Evolutionary conservation across 1,284 basidiomycete genomes (phyloP), one percentile per base, ranked within the genome.

Genomic region (Naganishia sp.): DNA sequence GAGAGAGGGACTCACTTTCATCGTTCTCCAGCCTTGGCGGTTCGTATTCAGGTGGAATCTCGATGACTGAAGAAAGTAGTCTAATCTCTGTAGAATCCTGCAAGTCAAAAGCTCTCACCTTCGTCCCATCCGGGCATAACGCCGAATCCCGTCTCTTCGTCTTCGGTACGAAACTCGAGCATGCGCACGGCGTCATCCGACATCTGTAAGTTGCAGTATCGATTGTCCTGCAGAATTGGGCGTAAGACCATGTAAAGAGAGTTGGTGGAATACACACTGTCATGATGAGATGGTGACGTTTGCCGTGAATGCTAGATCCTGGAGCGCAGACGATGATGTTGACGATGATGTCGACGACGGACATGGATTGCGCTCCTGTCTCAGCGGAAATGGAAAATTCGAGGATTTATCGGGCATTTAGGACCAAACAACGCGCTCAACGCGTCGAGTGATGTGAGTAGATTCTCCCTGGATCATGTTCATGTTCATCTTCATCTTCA

Each of bases 81-180:
- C 2, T 1, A 43, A 9, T 25, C 33, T 21, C 28, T 52, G 16
- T 1, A 15, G 23, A 1, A 25, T 36, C 9, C 16, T 44, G 2
- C 2, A 2, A 13, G 9, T 13, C 4, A 15, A 25, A 25, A 23
- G 21, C 18, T 39, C 57, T 25, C 44, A 61, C 65, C 65, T 21
- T 66, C 65, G 42, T 61, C 57, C 50, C 59, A 66, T 11, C 65
- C 65, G 18, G 53, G 48, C 65, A 66, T 66, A 23, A 50, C 52
- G 21, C 65, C 65, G 46, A 66, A 66, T 16, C 59, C 65, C 52
- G 52, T 59, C 42, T 66, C 65, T 18, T 66, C 65, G n/a, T 66
- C 65, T 31, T 66, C 65, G 39, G 61, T 61, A 0, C 50, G 57
- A 45, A 66, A 66, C 39, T 66, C 65, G 43, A 66, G 59, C 65